phyloP scores from a whole-genome alignment of 257 asterid species.

The Nicotiana knightiana region DNA sequence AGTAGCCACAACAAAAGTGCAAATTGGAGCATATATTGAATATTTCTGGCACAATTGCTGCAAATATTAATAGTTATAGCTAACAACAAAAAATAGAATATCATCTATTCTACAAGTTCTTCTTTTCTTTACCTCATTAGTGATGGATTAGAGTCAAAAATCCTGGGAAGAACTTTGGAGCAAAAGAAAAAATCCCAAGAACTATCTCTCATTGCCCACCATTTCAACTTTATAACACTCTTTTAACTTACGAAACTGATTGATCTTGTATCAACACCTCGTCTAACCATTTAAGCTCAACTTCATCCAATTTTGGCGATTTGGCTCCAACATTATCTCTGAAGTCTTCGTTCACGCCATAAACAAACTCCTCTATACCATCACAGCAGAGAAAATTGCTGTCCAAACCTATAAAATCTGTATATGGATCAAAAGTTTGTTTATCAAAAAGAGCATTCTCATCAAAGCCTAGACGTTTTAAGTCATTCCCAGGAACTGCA shows the following conservation, averaged over 20 bases:
- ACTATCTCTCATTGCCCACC: not conserved
- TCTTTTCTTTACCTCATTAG: not conserved
- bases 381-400: not conserved
- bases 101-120: not conserved
- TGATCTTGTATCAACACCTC: not conserved
- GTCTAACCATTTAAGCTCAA: conserved; percentile 14
- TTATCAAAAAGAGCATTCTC: conserved; percentile 3
- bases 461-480: conserved; percentile 20
- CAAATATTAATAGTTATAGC: not conserved
- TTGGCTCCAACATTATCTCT: not conserved
- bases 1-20: not conserved
- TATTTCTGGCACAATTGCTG: not conserved
- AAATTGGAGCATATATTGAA: not conserved
- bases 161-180: not conserved
- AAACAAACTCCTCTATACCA: not conserved
- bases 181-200: not conserved
- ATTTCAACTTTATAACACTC: not conserved
- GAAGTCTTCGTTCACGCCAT: not conserved
- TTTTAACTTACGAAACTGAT: not conserved
- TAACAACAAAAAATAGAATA: not conserved
- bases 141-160: not conserved
- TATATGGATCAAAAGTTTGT: not conserved
- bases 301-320: not conserved
- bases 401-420: not conserved
- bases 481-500: conserved; percentile 9